Percentiles rank a stretch among this genome's conserved stretches.
These are phyloP conservation scores for Notholithocarpus densiflorus DNA, from an alignment of 306 rosid genomes.

Conservation along the genomic window DNA sequence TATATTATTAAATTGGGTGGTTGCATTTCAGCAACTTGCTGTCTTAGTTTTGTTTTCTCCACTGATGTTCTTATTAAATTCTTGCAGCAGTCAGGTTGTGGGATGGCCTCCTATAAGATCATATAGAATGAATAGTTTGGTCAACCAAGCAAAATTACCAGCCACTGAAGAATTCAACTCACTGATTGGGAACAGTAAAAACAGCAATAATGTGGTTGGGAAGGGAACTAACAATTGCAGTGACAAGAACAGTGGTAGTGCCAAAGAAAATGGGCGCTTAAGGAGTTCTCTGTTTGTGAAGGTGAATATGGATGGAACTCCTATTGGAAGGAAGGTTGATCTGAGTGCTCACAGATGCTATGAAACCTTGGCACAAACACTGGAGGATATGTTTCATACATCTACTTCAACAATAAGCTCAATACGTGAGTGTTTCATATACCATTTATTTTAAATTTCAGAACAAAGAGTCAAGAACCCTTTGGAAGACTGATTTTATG, in stretches of 20 bases:
- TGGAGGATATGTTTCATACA: constrained; percentile 84
- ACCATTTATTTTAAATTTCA: constrained; percentile 4
- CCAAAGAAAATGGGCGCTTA: constrained; percentile 43
- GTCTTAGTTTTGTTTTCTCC: neutral
- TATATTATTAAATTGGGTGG: neutral
- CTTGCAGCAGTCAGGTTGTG: constrained; percentile 72
- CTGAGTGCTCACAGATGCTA: constrained; percentile 73
- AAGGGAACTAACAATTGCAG: constrained; percentile 32
- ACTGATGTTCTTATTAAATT: constrained; percentile 30
- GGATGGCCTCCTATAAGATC: constrained; percentile 97
- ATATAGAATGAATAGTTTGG: constrained; percentile 74
- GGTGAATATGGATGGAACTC: constrained; percentile 90
- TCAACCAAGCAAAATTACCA: constrained; percentile 54
- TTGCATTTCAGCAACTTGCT: neutral
- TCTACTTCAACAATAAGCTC: constrained; percentile 42
- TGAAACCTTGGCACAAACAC: constrained; percentile 56
- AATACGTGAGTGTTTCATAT: constrained; percentile 44
- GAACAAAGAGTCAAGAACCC: neutral
- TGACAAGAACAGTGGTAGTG: constrained; percentile 33
- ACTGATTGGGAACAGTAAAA: constrained; percentile 39
- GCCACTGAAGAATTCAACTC: constrained; percentile 48
- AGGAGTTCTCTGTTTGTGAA: constrained; percentile 66
- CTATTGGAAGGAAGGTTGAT: constrained; percentile 90
- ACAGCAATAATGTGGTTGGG: constrained; percentile 24
- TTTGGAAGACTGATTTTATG: neutral